Evolutionary conservation across 441 rosid species (phyloP), one percentile per base, ranked within the genome.

Genomic region (Dalechampia spathulata): DNA sequence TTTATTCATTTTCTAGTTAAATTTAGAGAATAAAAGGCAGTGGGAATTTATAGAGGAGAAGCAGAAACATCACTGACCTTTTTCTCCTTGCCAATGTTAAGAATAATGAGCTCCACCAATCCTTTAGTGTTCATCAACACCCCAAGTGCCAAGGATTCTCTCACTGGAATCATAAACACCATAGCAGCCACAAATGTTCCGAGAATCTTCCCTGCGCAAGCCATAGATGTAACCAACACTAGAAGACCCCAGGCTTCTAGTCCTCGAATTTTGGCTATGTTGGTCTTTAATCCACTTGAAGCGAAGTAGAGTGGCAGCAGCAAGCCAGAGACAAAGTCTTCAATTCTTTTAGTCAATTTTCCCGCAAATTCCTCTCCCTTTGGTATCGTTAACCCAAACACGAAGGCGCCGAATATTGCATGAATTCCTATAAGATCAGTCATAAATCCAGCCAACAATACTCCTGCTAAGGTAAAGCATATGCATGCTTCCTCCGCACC

Each of bases 311-410:
- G 34, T 8, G 34, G 34, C 34, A 30, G 34, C 49, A 40, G 52
- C 41, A 60, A 41, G 49, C 63, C 49, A n/a, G 49, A 60, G 5
- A 60, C 63, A 27, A 60, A 60, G 28, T 60, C 63, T 21, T 60
- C 49, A 3, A 50, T 60, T 27, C 49, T 60, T 20, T 14, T 5
- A 7, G 40, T 60, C 19, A 49, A 15, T 59, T n/a, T 49, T 15
- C 12, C 28, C 0, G 56, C 56, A 60, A 49, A 49, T 39, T 60
- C 28, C 3, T 56, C 56, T 13, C 22, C 52, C 40, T 49, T 49
- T 6, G 63, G 63, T 0, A 40, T 60, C 0, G 39, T 60, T 20
- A 60, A 28, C 3, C 57, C 65, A 43, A 61, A 30, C 34, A 30
- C 34, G 8, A 30, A 30, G 4, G 34, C 34, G 8, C 34, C 34